Evolutionary conservation across 2,329 filamentous ascomycete genomes (phyloP), one percentile per base, ranked within the genome.

Genomic region (Colletotrichum karsti): DNA sequence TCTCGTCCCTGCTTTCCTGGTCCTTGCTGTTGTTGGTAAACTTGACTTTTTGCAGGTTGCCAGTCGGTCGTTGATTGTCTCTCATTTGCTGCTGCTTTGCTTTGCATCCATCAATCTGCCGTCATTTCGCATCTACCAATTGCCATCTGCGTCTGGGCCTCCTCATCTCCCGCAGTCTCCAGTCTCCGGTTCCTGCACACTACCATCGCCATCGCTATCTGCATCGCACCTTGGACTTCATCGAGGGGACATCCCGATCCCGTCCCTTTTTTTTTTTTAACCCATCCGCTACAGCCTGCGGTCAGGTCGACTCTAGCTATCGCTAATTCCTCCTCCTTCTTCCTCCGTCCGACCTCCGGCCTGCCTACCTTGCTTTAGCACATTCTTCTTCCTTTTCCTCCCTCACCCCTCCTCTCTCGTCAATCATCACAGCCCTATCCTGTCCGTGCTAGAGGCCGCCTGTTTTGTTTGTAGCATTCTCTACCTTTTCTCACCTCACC

Each of bases 61-160:
- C 15, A 35, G 9, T 35, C 37, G 30, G 35, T 57, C 42, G 28
- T 54, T 54, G 60, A 58, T 58, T 65, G 65, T 58, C 54, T 26
- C 60, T 59, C 65, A 65, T 68, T 59, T 68, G 44, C 65, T 54
- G 63, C 41, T 65, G 48, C 57, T 66, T n/a, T 62, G 48, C 48
- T 55, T 54, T 24, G 60, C 60, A 65, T 62, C 58, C 58, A 41
- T 41, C 65, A 68, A 65, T 59, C 65, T 68, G 46, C 60, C 65
- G 54, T 68, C 60, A 68, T 68, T 59, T 68, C 65, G 65, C 26
- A 39, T 65, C 46, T 65, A 15, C 60, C 64, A 57, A 64, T 63
- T 58, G 59, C 60, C 51, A 35, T 57, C 46, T 26, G 48, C 61
- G 39, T 58, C 39, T n/a, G 50, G 39, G 42, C 60, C 60, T 51